phyloP scores from a whole-genome alignment of 1,284 basidiomycete species.

The Ganoderma lucidum region DNA sequence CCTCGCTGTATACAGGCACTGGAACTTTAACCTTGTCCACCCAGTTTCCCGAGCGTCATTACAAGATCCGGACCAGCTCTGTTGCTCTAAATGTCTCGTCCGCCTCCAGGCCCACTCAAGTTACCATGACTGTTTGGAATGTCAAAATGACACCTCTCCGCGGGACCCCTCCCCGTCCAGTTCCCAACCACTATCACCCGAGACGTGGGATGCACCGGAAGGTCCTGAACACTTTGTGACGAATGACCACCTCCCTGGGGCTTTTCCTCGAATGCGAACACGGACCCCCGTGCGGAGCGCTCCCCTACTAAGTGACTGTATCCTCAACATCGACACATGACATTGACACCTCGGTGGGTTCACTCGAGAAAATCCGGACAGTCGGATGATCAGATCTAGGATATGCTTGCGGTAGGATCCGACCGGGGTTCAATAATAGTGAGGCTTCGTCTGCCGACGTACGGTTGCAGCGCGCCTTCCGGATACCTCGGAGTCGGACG shows the following conservation, averaged over 20 bases:
- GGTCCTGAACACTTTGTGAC: background rate
- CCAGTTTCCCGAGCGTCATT: background rate
- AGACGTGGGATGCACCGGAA: background rate
- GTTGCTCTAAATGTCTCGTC: constrained; percentile 5
- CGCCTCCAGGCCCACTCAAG: background rate
- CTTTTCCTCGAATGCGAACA: constrained; percentile 4
- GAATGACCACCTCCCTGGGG: background rate
- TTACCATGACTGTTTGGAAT: constrained; percentile 1
- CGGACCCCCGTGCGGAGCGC: constrained; percentile 6
- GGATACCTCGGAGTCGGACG: constrained; percentile 1
- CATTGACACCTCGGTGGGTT: background rate
- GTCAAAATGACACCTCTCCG: background rate
- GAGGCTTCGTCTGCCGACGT: background rate
- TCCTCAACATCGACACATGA: background rate
- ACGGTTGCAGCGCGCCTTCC: background rate
- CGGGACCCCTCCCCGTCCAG: background rate
- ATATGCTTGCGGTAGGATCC: background rate
- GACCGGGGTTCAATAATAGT: background rate
- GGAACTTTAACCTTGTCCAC: constrained; percentile 1
- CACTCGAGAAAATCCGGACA: background rate
- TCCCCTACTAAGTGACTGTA: background rate
- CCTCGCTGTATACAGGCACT: constrained; percentile 11
- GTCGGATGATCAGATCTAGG: constrained; percentile 2
- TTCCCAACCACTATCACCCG: background rate
- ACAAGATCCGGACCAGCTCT: background rate